These are phyloP conservation scores for Miamiensis avidus DNA, from an alignment of 169 alveolate species.

Conservation along the genomic window DNA sequence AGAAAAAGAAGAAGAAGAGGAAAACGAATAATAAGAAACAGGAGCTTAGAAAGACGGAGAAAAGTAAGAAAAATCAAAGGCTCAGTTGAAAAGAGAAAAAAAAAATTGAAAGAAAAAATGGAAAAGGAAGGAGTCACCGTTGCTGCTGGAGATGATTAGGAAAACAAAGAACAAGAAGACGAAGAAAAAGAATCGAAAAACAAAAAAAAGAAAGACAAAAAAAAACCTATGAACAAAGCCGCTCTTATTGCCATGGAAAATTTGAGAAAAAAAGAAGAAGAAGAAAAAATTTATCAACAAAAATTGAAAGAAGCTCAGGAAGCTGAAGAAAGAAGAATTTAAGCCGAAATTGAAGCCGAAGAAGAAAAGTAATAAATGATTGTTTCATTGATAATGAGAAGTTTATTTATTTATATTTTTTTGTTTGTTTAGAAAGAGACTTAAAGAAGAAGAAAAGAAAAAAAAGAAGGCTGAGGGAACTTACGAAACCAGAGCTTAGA, in stretches of 20 bases:
- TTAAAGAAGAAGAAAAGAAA: conserved; percentile 27
- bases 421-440: conserved; percentile 4
- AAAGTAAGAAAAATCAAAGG: conserved; percentile 27
- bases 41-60: conserved; percentile 27
- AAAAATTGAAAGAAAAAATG: conserved; percentile 16
- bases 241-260: conserved; percentile 8
- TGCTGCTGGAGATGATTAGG: conserved; percentile 4
- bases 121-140: conserved; percentile 24
- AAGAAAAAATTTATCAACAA: conserved; percentile 31
- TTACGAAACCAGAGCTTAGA: conserved; percentile 17
- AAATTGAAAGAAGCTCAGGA: conserved; percentile 9
- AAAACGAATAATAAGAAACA: conserved; percentile 40
- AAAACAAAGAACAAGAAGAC: conserved; percentile 4
- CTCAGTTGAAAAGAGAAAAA: conserved; percentile 12
- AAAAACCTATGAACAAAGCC: conserved; percentile 15
- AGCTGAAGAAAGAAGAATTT: conserved; percentile 21
- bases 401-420: not conserved
- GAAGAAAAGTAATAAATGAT: too few relatives aligned
- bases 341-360: conserved; percentile 1
- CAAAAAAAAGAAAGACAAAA: conserved; percentile 13
- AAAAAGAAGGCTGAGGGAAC: conserved; percentile 8
- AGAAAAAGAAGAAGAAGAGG: conserved; percentile 17
- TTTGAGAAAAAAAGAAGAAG: conserved; percentile 29
- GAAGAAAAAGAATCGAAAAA: not conserved
- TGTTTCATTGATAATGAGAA: not conserved